These are phyloP conservation scores for Onygenales sp. DNA, from an alignment of 2,329 filamentous ascomycete genomes.

Conservation along the genomic window DNA sequence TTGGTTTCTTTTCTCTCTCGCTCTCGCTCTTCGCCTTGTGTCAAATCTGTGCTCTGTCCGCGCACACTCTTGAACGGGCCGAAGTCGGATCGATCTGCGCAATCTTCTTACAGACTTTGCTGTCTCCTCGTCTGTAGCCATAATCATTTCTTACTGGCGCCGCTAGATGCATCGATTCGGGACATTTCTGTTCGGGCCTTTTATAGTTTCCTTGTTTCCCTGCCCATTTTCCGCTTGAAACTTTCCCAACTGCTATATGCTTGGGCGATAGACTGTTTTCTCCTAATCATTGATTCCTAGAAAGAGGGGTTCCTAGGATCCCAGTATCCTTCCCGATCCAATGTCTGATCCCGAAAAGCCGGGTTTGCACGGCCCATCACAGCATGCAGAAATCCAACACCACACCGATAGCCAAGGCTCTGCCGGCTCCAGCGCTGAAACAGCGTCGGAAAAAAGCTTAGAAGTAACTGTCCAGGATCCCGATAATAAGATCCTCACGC, in stretches of 20 bases:
- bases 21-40: too few relatives aligned
- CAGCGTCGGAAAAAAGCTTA: conserved; percentile 16
- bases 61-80: too few relatives aligned
- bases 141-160: too few relatives aligned
- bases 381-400: conserved; percentile 3
- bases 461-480: conserved; percentile 11
- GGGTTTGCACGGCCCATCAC: conserved; percentile 15
- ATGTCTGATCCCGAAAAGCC: conserved; percentile 16
- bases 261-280: too few relatives aligned
- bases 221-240: not conserved
- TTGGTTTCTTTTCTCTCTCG: too few relatives aligned
- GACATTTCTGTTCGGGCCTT: not conserved
- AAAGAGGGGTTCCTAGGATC: too few relatives aligned
- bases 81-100: not conserved
- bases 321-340: not conserved
- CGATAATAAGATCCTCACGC: conserved; percentile 17
- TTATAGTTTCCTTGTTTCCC: not conserved
- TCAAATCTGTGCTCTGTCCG: too few relatives aligned
- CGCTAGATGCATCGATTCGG: too few relatives aligned
- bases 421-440: conserved; percentile 9
- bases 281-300: too few relatives aligned
- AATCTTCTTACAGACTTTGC: not conserved
- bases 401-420: not conserved
- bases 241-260: not conserved
- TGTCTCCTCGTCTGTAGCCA: not conserved